These are phyloP conservation scores for Exophiala calicioides DNA, from an alignment of 2,329 filamentous ascomycete genomes.

Conservation along the genomic window DNA sequence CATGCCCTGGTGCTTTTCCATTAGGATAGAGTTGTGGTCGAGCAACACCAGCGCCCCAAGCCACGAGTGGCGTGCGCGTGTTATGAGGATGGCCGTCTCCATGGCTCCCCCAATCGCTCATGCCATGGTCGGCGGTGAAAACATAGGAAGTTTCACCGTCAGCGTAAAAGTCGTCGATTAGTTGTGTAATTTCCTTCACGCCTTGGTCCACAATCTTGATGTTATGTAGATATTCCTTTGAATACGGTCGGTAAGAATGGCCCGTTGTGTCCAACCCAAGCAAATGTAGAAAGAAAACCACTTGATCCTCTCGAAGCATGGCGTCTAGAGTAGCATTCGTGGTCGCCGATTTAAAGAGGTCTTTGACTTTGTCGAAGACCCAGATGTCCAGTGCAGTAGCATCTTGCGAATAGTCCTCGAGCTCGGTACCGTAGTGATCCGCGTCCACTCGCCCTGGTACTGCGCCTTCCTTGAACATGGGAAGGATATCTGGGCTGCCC, in stretches of 20 bases:
- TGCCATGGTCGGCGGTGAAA: conserved; percentile 97
- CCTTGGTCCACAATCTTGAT: conserved; percentile 92
- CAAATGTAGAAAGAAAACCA: conserved; percentile 93
- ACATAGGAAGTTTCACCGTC: conserved; percentile 86
- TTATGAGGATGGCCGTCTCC: conserved; percentile 98
- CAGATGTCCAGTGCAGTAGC: conserved; percentile 81
- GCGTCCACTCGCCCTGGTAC: conserved; percentile 83
- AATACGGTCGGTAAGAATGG: conserved; percentile 85
- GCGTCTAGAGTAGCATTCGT: conserved; percentile 73
- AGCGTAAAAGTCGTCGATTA: conserved; percentile 87
- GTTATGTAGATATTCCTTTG: conserved; percentile 91
- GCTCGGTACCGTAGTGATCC: conserved; percentile 78
- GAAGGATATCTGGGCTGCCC: conserved; percentile 95
- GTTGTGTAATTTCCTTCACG: conserved; percentile 75
- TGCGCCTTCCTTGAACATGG: conserved; percentile 96
- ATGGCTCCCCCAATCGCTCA: conserved; percentile 99
- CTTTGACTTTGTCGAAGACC: conserved; percentile 94
- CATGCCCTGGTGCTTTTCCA: conserved; percentile 72
- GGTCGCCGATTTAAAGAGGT: conserved; percentile 77
- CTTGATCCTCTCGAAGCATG: conserved; percentile 75
- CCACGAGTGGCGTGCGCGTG: conserved; percentile 87
- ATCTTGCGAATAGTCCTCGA: conserved; percentile 86
- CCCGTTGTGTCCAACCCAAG: conserved; percentile 90
- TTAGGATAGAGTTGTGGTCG: conserved; percentile 63
- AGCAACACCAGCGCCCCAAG: conserved; percentile 90